These are phyloP conservation scores for Aspergillus transmontanensis DNA, from an alignment of 2,329 filamentous ascomycete genomes.

Conservation along the genomic window DNA sequence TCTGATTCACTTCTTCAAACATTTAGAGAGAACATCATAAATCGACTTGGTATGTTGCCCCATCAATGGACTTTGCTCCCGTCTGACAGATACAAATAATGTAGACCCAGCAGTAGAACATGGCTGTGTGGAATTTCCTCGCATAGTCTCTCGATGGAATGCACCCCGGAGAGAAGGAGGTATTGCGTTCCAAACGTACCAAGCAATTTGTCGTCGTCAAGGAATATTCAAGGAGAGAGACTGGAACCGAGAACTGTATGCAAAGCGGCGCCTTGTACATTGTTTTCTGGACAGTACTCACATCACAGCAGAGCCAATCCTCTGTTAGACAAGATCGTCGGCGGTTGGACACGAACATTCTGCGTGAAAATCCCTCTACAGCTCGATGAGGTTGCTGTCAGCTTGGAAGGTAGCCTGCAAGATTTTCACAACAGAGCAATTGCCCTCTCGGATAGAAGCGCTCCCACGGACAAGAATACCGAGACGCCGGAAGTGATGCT, in stretches of 20 bases:
- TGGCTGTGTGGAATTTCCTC: constrained; percentile 29
- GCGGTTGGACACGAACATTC: not conserved
- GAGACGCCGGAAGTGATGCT: not conserved
- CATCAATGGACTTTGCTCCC: not conserved
- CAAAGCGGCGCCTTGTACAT: not conserved
- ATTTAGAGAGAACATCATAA: not conserved
- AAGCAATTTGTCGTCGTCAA: constrained; percentile 55
- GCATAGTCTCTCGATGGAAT: constrained; percentile 45
- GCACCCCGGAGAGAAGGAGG: constrained; percentile 47
- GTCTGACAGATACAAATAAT: not conserved
- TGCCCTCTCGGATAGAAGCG: not conserved
- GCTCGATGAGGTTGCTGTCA: not conserved
- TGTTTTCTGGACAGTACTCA: not conserved
- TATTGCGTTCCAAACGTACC: constrained; percentile 56
- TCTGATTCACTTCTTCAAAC: not conserved
- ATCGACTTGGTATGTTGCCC: constrained; percentile 8
- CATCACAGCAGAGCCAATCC: constrained; percentile 23
- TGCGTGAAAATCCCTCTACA: not conserved
- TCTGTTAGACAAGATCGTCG: constrained; percentile 1
- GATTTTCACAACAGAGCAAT: constrained; percentile 6
- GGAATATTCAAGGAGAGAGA: constrained; percentile 42
- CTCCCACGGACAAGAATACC: not conserved
- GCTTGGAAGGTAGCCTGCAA: not conserved
- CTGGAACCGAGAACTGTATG: constrained; percentile 28
- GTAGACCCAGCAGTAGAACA: not conserved